These are phyloP conservation scores for Oidiodendron maius DNA, from an alignment of 495 filamentous ascomycete genomes.

Conservation along the genomic window DNA sequence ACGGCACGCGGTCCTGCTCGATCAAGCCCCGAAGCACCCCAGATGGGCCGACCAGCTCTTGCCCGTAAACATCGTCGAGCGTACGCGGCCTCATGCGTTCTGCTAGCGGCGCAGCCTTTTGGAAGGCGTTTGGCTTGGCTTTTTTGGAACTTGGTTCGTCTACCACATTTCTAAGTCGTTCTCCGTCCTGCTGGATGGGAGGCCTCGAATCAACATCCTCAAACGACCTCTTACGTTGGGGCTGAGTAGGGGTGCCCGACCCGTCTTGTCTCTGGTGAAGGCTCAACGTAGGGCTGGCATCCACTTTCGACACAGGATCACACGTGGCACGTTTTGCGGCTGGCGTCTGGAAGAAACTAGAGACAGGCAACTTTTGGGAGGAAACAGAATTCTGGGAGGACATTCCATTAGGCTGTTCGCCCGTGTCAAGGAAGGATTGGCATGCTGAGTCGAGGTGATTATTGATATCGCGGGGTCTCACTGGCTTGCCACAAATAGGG, in stretches of 20 bases:
- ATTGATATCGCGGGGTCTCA: constrained; percentile 77
- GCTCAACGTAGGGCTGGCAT: constrained; percentile 12
- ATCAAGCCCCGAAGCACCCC: constrained; percentile 88
- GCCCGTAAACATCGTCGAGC: constrained; percentile 83
- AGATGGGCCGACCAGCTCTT: constrained; percentile 79
- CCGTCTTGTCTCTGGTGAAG: constrained; percentile 14
- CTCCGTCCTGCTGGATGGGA: constrained; percentile 13
- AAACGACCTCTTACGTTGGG: constrained; percentile 21
- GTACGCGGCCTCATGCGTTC: constrained; percentile 87
- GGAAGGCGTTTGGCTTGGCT: constrained; percentile 51
- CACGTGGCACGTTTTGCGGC: constrained; percentile 46
- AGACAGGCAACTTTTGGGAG: constrained; percentile 36
- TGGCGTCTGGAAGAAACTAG: constrained; percentile 75
- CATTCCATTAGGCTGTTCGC: constrained; percentile 37
- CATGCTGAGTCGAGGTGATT: constrained; percentile 86
- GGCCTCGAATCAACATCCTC: constrained; percentile 21
- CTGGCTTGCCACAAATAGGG: constrained; percentile 76
- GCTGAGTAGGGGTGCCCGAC: neutral
- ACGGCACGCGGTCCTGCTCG: constrained; percentile 78
- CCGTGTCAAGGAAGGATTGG: constrained; percentile 45
- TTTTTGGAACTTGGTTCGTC: constrained; percentile 45
- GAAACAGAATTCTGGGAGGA: constrained; percentile 32
- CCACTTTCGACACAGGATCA: constrained; percentile 24
- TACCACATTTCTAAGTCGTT: neutral
- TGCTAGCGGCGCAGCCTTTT: constrained; percentile 74